Conservation (phyloP, 129 eudicot species). For the Erigeron canadensis region DNA sequence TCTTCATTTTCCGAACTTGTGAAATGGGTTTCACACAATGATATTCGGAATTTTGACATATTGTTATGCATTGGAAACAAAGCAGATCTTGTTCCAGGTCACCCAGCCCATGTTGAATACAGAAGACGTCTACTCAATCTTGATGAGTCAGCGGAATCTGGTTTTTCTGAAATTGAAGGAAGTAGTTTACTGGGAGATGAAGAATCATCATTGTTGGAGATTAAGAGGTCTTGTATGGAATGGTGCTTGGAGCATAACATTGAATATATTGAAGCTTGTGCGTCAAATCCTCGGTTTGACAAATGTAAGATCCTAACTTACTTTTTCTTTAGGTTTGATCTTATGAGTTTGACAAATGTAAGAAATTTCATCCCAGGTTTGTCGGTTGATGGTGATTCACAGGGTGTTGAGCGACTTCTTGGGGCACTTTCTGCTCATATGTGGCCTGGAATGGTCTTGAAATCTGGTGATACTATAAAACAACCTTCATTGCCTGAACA, state of each 20-base stretch:
- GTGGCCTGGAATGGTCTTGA: slow-evolving; percentile 98
- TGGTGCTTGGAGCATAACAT: slow-evolving; percentile 89
- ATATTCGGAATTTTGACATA: slow-evolving; percentile 68
- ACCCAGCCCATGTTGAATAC: slow-evolving; percentile 82
- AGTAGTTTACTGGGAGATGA: slow-evolving; percentile 69
- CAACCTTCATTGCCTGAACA: slow-evolving; percentile 72
- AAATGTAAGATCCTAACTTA: slow-evolving; percentile 52
- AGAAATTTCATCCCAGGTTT: slow-evolving; percentile 52
- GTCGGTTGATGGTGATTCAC: slow-evolving; percentile 91
- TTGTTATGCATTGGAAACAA: slow-evolving; percentile 91
- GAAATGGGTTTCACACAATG: slow-evolving; percentile 70
- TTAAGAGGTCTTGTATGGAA: slow-evolving; percentile 62
- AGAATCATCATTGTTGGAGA: slow-evolving; percentile 46
- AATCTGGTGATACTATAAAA: slow-evolving; percentile 68
- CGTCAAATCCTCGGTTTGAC: slow-evolving; percentile 85
- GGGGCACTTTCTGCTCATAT: slow-evolving; percentile 94
- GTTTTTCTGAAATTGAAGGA: slow-evolving; percentile 89
- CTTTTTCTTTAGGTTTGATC: background rate
- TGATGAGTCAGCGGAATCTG: slow-evolving; percentile 55
- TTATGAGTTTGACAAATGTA: background rate
- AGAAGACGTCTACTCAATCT: slow-evolving; percentile 54
- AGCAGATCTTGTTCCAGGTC: slow-evolving; percentile 92
- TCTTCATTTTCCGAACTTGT: slow-evolving; percentile 65
- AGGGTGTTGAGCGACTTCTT: slow-evolving; percentile 73
- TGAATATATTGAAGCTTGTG: slow-evolving; percentile 93